These are phyloP conservation scores for Candida neerlandica DNA, from an alignment of 1,139 yeast genomes.

Conservation along the genomic window DNA sequence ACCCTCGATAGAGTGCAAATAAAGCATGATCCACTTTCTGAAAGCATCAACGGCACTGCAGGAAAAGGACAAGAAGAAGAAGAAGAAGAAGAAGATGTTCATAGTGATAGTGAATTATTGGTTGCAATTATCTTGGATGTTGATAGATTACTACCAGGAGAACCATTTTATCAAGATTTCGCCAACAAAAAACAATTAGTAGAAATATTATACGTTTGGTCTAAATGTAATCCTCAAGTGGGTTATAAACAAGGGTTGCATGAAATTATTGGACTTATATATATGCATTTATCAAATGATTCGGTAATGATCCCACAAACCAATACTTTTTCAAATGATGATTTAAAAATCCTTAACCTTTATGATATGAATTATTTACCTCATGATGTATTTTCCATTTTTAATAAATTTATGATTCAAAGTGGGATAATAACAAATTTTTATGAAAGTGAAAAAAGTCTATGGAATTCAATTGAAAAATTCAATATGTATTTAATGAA, in stretches of 20 bases:
- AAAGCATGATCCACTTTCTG: slow-evolving; percentile 18
- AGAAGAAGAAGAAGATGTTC: slow-evolving; percentile 11
- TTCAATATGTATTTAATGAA: slow-evolving; percentile 51
- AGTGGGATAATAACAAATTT: slow-evolving; percentile 40
- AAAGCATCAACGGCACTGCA: slow-evolving; percentile 8
- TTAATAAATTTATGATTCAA: slow-evolving; percentile 43
- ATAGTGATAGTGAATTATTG: slow-evolving; percentile 26
- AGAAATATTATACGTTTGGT: slow-evolving; percentile 56
- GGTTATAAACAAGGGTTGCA: slow-evolving; percentile 74
- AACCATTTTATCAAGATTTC: slow-evolving; percentile 46
- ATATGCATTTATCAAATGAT: slow-evolving; percentile 50
- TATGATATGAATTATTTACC: slow-evolving; percentile 40
- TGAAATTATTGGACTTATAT: slow-evolving; percentile 65
- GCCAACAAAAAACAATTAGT: slow-evolving; percentile 46
- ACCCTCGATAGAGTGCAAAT: slow-evolving; percentile 18
- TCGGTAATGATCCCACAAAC: slow-evolving; percentile 36
- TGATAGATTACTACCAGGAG: slow-evolving; percentile 64
- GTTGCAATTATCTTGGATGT: slow-evolving; percentile 64
- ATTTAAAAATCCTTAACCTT: slow-evolving; percentile 36
- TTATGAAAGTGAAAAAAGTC: slow-evolving; percentile 44
- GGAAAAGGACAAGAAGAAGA: too few relatives aligned
- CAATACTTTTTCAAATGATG: slow-evolving; percentile 37
- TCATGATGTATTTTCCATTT: slow-evolving; percentile 51
- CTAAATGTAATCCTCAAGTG: slow-evolving; percentile 51
- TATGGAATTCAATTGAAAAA: slow-evolving; percentile 48